These are phyloP conservation scores for Gaertneriomyces semiglobifer DNA, from an alignment of 192 early-diverging fungal species.

Conservation along the genomic window DNA sequence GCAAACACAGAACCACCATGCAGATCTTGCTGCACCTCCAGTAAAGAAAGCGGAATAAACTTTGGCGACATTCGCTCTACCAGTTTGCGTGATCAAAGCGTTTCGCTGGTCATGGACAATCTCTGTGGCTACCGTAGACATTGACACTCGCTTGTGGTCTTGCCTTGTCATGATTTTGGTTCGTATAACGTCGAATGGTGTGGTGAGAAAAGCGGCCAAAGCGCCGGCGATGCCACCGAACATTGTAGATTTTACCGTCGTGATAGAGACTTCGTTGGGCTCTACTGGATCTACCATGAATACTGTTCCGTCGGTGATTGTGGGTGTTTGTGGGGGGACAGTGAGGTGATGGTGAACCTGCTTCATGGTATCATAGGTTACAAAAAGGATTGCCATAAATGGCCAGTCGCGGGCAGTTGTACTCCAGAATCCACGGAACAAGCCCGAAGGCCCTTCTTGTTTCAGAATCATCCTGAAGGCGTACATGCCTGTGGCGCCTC, in stretches of 20 bases:
- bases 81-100: conserved; percentile 7
- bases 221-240: conserved; percentile 72
- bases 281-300: conserved; percentile 1
- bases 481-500: conserved; percentile 9
- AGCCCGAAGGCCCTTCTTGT: conserved; percentile 57
- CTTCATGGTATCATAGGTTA: conserved; percentile 73
- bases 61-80: conserved; percentile 18
- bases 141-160: conserved; percentile 24
- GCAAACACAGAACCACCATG: conserved; percentile 78
- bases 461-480: conserved; percentile 47
- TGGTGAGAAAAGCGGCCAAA: conserved; percentile 70
- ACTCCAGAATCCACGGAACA: conserved; percentile 69
- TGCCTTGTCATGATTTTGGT: conserved; percentile 64
- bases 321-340: neutral
- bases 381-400: conserved; percentile 75
- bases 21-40: conserved; percentile 56
- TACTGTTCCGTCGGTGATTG: too few species aligned
- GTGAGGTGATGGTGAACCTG: conserved; percentile 54
- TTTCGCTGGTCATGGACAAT: conserved; percentile 24
- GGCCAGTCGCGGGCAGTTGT: conserved; percentile 70
- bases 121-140: conserved; percentile 17
- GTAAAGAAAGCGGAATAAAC: conserved; percentile 55
- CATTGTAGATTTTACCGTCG: conserved; percentile 61
- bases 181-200: conserved; percentile 71
- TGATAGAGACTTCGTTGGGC: conserved; percentile 54